Conservation (phyloP, 2,329 filamentous ascomycete genomes). For the Fusarium anthophilum region DNA sequence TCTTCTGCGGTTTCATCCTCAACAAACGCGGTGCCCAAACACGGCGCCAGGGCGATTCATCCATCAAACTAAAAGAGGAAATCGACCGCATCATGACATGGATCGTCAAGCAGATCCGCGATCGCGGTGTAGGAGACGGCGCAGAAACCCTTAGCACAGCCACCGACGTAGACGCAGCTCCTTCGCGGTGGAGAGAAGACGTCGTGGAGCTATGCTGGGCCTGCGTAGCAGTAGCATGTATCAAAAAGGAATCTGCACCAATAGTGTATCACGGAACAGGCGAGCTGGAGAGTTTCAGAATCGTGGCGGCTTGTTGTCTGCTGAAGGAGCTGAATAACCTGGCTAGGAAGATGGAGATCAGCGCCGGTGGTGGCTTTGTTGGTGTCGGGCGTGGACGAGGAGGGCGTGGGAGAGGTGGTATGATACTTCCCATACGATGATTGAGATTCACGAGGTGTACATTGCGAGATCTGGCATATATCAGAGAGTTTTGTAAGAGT, state of each 20-base stretch:
- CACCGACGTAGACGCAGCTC: not conserved
- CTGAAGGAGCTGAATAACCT: conserved; percentile 38
- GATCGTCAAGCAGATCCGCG: conserved; percentile 49
- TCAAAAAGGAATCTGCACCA: not conserved
- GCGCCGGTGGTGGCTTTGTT: conserved; percentile 36
- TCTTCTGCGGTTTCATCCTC: conserved; percentile 65
- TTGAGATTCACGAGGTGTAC: not conserved
- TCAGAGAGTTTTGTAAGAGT: not conserved
- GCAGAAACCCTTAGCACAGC: conserved; percentile 17
- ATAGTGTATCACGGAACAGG: conserved; percentile 18
- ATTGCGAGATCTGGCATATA: not conserved
- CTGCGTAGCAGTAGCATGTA: conserved; percentile 45
- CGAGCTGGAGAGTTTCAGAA: conserved; percentile 49
- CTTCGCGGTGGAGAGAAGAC: conserved; percentile 34
- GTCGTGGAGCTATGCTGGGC: conserved; percentile 49
- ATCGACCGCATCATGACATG: conserved; percentile 58
- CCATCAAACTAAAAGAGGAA: conserved; percentile 61
- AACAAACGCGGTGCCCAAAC: conserved; percentile 61
- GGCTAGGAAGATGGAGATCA: conserved; percentile 11
- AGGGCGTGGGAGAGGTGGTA: conserved; percentile 13
- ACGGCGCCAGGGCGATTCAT: conserved; percentile 60
- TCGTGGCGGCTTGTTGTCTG: conserved; percentile 51
- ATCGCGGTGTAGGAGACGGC: conserved; percentile 21
- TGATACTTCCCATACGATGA: conserved; percentile 36
- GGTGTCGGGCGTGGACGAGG: conserved; percentile 36